Base-by-base conservation (phyloP, 371 early-diverging fungal genomes). In the Choanephora cucurbitarum region DNA sequence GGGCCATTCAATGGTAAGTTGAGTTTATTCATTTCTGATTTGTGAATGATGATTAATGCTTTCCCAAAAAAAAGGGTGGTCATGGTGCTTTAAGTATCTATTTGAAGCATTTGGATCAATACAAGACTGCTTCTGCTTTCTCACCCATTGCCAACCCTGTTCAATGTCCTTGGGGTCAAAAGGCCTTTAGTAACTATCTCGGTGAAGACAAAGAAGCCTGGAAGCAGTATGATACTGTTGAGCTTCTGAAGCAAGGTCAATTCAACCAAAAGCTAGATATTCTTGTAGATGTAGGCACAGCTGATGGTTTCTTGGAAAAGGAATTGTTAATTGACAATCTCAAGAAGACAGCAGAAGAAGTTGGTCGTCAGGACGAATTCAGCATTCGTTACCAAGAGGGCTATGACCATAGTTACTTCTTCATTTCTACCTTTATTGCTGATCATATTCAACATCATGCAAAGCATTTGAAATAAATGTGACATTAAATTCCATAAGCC, bases 321-420 rank as follows among this genome's bases (percentile, higher is more conserved):
- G 85, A 90, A 60, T 72, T 94, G 23, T 76, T 75, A 48, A 79
- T 90, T 8, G 75, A 80, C 19, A 66, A 69, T 19, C 69, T 94
- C 43, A 71, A 81, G 31, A 55, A 81, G 18, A 73, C 72, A 0
- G 68, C 77, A 5, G 57, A 79, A 42, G 70, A 58, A 15, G 66
- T 71, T 19, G 77, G 68, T 14, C 57, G 72, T 24, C 57, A 66
- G 4, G 55, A 69, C n/a, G 66, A 76, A 58, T 83, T 89, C 49
- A 73, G 72, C 13, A 77, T 85, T 52, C 84, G 90, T 22, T 76
- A 80, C 68, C 91, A 88, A 55, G 88, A 88, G 18, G 94, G 91
- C 17, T 94, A 90, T 60, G 91, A 94, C 60, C 94, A 94, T 57
- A 82, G 84, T 39, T 94, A 94, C 72, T 94, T 66, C 62, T 94